A percentile compares a stretch with the other conserved stretches of the same genome.
phyloP scores from a whole-genome alignment of 2,329 filamentous ascomycete genomes.

The Teratosphaeria pseudoeucalypti region DNA sequence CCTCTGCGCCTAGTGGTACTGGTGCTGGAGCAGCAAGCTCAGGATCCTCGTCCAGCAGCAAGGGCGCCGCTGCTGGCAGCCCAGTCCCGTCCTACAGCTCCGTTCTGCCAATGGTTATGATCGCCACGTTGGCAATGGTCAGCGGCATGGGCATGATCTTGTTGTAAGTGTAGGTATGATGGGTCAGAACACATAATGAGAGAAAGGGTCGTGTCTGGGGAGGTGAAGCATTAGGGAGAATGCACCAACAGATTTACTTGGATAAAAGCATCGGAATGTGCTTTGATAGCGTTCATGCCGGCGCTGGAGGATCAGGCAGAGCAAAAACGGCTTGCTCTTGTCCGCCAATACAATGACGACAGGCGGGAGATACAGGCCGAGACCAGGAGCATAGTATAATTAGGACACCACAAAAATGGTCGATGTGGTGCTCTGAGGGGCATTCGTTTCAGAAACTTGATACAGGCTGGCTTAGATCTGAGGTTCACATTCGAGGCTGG shows the following conservation, averaged over 20 bases:
- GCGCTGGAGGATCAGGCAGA: background rate
- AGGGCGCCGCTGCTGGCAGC: constrained; percentile 10
- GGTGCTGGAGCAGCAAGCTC: constrained; percentile 14
- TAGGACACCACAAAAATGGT: background rate
- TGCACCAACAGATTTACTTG: background rate
- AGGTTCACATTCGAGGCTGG: background rate
- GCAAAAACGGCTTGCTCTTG: background rate
- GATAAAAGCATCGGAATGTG: background rate
- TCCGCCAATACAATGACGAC: background rate
- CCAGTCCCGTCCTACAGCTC: constrained; percentile 9
- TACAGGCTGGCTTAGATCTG: background rate
- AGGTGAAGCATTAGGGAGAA: background rate
- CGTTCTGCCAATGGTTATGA: constrained; percentile 17
- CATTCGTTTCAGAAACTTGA: background rate
- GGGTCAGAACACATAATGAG: background rate
- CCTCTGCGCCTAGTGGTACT: constrained; percentile 35
- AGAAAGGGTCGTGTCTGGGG: background rate
- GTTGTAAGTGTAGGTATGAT: constrained; percentile 13
- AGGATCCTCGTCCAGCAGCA: constrained; percentile 12
- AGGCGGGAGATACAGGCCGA: background rate
- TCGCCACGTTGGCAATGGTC: constrained; percentile 15
- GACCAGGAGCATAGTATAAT: background rate
- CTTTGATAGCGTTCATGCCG: background rate
- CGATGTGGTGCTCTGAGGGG: background rate
- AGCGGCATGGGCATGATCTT: constrained; percentile 25